These are phyloP conservation scores for Lactuca saligna DNA, from an alignment of 129 eudicot species.

Conservation along the genomic window DNA sequence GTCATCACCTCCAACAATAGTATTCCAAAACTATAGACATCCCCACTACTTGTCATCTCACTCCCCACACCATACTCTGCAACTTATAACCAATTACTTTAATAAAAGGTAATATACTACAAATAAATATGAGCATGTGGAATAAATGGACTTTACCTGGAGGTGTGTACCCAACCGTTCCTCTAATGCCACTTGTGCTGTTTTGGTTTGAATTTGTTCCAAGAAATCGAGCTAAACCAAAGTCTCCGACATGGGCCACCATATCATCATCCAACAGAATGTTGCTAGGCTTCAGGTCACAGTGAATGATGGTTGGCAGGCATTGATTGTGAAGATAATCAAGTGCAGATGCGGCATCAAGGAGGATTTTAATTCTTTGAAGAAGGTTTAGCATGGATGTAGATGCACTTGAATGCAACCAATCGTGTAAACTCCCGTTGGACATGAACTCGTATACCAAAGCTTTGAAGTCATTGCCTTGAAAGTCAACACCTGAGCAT, in stretches of 20 bases:
- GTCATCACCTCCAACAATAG: conserved; percentile 38
- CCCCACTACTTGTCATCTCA: conserved; percentile 38
- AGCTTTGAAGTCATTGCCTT: conserved; percentile 34
- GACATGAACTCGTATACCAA: conserved; percentile 39
- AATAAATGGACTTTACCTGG: conserved; percentile 34
- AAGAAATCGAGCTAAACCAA: conserved; percentile 28
- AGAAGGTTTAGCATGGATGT: not conserved
- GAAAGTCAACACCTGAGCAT: conserved; percentile 37
- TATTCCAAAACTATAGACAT: conserved; percentile 43
- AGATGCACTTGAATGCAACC: not conserved
- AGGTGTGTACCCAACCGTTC: conserved; percentile 40
- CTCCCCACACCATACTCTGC: conserved; percentile 48
- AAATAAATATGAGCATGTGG: not conserved
- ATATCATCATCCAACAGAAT: conserved; percentile 28
- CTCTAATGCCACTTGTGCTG: conserved; percentile 32
- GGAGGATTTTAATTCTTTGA: conserved; percentile 10
- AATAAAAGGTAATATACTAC: not conserved
- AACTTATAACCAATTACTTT: not conserved
- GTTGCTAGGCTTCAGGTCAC: conserved; percentile 34
- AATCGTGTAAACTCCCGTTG: too few species aligned
- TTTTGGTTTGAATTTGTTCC: conserved; percentile 11
- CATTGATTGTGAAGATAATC: conserved; percentile 37
- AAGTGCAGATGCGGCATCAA: conserved; percentile 29
- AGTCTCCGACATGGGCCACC: conserved; percentile 30
- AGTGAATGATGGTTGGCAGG: conserved; percentile 18